Evolutionary conservation across 108 stramenopile species (phyloP).

Genomic region (Aurantiochytrium sp.): DNA sequence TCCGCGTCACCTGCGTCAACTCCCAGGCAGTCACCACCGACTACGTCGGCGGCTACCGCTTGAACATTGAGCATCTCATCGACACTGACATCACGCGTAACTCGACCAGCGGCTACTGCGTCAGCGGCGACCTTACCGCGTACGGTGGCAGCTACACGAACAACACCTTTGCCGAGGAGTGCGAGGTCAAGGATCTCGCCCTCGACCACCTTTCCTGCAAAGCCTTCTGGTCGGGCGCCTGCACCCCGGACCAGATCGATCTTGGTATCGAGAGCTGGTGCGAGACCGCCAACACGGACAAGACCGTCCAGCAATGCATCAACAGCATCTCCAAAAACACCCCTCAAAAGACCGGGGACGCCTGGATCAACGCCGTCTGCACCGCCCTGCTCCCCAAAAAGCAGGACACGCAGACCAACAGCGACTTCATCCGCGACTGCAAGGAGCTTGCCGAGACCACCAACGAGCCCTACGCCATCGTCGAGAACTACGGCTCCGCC

Average conservation of each 20-base stretch:
- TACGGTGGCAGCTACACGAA: neutral
- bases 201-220: neutral
- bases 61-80: neutral
- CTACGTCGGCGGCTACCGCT: neutral
- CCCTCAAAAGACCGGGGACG: neutral
- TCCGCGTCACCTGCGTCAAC: neutral
- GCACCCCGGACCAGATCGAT: neutral
- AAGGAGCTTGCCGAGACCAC: neutral
- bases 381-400: neutral
- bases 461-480: neutral
- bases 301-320: neutral
- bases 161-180: neutral
- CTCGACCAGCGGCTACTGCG: neutral
- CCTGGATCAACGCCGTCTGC: neutral
- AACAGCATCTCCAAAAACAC: neutral
- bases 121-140: neutral
- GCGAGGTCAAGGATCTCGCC: neutral
- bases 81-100: neutral
- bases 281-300: neutral
- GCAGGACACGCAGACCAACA: neutral
- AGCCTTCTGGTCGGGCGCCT: neutral
- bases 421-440: neutral
- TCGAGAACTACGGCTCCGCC: neutral
- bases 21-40: neutral
- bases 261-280: constrained; percentile 6